phyloP scores from a whole-genome alignment of 768 basidiomycete species.

The Agrocybe praecox region DNA sequence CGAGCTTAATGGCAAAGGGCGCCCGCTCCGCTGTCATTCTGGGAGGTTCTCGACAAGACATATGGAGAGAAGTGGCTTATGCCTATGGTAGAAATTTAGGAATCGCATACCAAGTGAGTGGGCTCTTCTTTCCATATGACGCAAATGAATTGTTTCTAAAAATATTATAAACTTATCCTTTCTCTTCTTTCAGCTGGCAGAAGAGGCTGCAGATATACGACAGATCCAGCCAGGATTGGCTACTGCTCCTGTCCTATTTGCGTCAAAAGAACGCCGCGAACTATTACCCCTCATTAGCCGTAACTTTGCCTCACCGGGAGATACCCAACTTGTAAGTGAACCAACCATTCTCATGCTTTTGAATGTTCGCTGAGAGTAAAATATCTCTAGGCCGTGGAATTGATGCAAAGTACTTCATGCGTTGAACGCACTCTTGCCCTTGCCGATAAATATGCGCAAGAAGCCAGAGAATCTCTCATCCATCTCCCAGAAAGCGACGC shows the following conservation, averaged over 20 bases:
- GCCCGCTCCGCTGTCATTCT: slow-evolving; percentile 85
- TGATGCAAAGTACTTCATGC: slow-evolving; percentile 71
- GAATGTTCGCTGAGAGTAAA: background rate
- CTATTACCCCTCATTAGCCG: slow-evolving; percentile 78
- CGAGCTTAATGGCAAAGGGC: slow-evolving; percentile 88
- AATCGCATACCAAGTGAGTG: slow-evolving; percentile 62
- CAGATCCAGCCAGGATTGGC: slow-evolving; percentile 42
- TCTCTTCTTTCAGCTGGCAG: slow-evolving; percentile 61
- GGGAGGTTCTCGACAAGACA: slow-evolving; percentile 75
- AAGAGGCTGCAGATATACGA: slow-evolving; percentile 81
- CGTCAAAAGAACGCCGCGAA: slow-evolving; percentile 81
- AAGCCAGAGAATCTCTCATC: slow-evolving; percentile 70
- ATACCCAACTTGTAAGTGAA: slow-evolving; percentile 71
- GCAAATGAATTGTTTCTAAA: background rate
- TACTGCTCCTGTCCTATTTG: slow-evolving; percentile 84
- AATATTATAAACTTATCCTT: slow-evolving; percentile 5
- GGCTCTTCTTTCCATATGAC: background rate
- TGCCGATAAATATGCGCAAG: slow-evolving; percentile 73
- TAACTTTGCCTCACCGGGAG: slow-evolving; percentile 75
- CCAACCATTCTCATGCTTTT: background rate
- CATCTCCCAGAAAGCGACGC: slow-evolving; percentile 83
- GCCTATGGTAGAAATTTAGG: slow-evolving; percentile 89
- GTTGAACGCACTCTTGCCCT: slow-evolving; percentile 78
- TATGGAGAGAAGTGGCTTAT: slow-evolving; percentile 90
- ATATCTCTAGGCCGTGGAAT: slow-evolving; percentile 57